Percentiles rank a stretch among this genome's conserved stretches.
Evolutionary conservation across 371 early-diverging fungal genomes (phyloP).

Genomic region (Rhizomucor pusillus): DNA sequence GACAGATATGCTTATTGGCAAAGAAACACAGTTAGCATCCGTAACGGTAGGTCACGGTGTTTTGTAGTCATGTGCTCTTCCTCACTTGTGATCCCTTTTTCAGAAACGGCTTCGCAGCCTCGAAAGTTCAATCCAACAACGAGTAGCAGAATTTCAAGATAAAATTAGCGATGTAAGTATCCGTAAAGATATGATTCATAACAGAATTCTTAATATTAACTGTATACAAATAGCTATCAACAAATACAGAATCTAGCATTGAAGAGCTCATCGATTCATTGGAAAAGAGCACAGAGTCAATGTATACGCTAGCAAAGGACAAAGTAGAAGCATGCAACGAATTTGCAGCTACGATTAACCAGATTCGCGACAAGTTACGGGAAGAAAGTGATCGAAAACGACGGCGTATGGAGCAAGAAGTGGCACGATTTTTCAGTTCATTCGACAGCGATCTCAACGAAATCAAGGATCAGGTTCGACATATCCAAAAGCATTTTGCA

Average conservation of each 20-base stretch:
- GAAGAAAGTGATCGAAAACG: slow-evolving; percentile 6
- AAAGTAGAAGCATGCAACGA: slow-evolving; percentile 3
- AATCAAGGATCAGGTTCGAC: slow-evolving; percentile 4
- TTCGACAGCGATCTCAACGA: slow-evolving; percentile 8
- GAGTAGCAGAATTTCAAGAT: slow-evolving; percentile 5
- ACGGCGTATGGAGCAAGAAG: slow-evolving; percentile 9
- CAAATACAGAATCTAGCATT: slow-evolving; percentile 2
- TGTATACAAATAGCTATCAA: slow-evolving; percentile 3
- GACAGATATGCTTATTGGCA: slow-evolving; percentile 9
- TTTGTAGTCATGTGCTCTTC: not conserved
- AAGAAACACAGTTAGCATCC: slow-evolving; percentile 9
- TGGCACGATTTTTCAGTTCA: slow-evolving; percentile 7
- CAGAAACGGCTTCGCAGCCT: slow-evolving; percentile 3
- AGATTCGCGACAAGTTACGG: slow-evolving; percentile 9
- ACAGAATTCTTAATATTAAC: no score
- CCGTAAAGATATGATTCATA: not conserved
- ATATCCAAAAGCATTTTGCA: slow-evolving; percentile 11
- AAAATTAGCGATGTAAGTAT: slow-evolving; percentile 1
- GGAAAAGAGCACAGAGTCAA: slow-evolving; percentile 9
- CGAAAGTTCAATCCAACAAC: not conserved
- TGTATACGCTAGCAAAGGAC: slow-evolving; percentile 13
- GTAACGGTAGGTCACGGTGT: slow-evolving; percentile 3
- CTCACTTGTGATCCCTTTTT: not conserved
- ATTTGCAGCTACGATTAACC: slow-evolving; percentile 10
- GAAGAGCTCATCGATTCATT: slow-evolving; percentile 10